Conservation (phyloP, 164 flowering plant species). For the Berberis thunbergii region DNA sequence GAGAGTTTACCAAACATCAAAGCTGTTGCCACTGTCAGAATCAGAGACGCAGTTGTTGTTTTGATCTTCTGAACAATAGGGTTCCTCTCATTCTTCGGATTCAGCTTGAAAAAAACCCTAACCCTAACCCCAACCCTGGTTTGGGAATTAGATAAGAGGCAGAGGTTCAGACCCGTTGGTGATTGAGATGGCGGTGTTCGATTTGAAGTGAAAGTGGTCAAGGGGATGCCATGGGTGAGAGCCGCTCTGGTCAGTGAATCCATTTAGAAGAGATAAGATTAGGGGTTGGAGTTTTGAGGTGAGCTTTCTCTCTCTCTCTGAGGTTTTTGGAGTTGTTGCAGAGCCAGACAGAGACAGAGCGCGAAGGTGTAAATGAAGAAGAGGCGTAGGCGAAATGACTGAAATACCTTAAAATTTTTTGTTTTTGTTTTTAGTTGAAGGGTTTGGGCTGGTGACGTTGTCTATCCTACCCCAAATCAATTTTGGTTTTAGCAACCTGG, state of each 20-base stretch:
- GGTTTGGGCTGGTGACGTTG: too few relatives aligned
- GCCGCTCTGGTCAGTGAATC: slow-evolving; percentile 14
- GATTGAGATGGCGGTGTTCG: not conserved
- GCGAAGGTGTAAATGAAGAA: too few relatives aligned
- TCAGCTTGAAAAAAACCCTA: slow-evolving; percentile 4
- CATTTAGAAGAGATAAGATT: slow-evolving; percentile 2
- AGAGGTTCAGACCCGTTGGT: slow-evolving; percentile 4
- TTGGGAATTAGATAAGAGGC: slow-evolving; percentile 3
- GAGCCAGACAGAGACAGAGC: too few relatives aligned
- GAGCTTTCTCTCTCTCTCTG: too few relatives aligned
- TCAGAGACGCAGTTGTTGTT: slow-evolving; percentile 20
- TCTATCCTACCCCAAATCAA: too few relatives aligned
- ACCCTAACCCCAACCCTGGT: slow-evolving; percentile 5
- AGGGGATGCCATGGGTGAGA: slow-evolving; percentile 4
- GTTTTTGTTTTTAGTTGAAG: too few relatives aligned
- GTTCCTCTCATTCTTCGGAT: slow-evolving; percentile 1
- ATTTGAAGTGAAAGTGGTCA: not conserved
- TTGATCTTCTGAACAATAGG: slow-evolving; percentile 17
- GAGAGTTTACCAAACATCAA: slow-evolving; percentile 22
- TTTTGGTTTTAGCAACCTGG: too few relatives aligned
- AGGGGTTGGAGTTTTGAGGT: not conserved
- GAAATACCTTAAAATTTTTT: too few relatives aligned
- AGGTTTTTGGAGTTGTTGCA: too few relatives aligned
- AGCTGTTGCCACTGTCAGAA: slow-evolving; percentile 28
- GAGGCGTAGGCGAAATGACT: too few relatives aligned